A percentile compares a stretch with the other conserved stretches of the same genome.
Evolutionary conservation across 163 green algal genomes (phyloP).

Genomic region (Scenedesmus sp.): DNA sequence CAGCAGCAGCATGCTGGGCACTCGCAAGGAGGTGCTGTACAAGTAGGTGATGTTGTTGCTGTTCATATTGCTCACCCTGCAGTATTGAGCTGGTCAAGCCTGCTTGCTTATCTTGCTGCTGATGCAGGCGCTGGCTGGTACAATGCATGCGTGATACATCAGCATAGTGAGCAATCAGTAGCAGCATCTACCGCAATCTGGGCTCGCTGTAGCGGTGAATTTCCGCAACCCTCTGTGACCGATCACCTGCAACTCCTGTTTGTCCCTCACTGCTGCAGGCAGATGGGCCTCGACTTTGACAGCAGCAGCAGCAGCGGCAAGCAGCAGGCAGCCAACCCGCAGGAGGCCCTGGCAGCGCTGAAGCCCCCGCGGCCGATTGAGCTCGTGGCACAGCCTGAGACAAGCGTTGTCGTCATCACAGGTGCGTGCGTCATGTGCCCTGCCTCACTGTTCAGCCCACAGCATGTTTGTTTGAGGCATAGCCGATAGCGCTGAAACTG

Average conservation of each 20-base stretch:
- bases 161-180: not conserved
- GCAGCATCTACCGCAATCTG: not conserved
- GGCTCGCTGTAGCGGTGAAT: no score
- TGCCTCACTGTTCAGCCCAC: not conserved
- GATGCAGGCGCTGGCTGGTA: no score
- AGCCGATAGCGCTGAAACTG: no score
- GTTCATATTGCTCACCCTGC: no score
- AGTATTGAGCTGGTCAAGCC: not conserved
- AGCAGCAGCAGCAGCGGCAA: not conserved
- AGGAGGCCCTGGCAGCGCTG: conserved; percentile 44
- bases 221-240: not conserved
- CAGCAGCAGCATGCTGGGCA: conserved; percentile 42
- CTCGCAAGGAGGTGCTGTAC: conserved; percentile 50
- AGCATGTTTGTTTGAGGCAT: not conserved
- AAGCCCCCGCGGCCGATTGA: conserved; percentile 69
- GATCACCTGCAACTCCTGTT: not conserved
- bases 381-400: conserved; percentile 72
- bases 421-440: not conserved
- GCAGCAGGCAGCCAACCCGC: conserved; percentile 6
- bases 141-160: no score
- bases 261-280: not conserved
- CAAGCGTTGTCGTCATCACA: conserved; percentile 82
- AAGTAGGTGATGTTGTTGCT: not conserved
- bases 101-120: no score
- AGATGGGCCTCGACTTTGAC: conserved; percentile 7